Evolutionary conservation across 2,329 filamentous ascomycete genomes (phyloP).

Genomic region (Bipolaris sorokiniana): DNA sequence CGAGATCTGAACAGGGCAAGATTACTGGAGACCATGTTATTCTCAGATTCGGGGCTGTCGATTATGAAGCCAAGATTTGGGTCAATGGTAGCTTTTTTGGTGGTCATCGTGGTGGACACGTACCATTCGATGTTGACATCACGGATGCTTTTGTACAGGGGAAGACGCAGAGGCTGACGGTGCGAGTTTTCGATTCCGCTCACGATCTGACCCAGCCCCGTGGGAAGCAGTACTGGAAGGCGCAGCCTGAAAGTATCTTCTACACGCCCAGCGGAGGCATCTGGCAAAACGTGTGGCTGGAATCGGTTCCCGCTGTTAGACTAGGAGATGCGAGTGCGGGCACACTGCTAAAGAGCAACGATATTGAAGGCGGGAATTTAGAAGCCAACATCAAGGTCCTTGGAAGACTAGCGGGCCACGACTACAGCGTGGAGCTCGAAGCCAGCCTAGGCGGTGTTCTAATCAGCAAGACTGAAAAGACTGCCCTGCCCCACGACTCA

Average conservation of each 20-base stretch:
- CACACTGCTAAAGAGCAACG: slow-evolving; percentile 62
- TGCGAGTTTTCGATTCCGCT: slow-evolving; percentile 68
- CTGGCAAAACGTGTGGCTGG: slow-evolving; percentile 65
- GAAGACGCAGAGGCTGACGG: slow-evolving; percentile 51
- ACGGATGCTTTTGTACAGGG: slow-evolving; percentile 53
- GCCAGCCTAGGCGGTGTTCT: slow-evolving; percentile 57
- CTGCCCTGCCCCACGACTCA: slow-evolving; percentile 57
- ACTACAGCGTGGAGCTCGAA: slow-evolving; percentile 61
- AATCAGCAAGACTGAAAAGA: slow-evolving; percentile 54
- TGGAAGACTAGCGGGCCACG: slow-evolving; percentile 56
- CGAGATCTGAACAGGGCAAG: slow-evolving; percentile 55
- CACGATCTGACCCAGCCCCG: slow-evolving; percentile 69
- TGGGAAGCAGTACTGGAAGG: slow-evolving; percentile 71
- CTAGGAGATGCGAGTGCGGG: slow-evolving; percentile 64
- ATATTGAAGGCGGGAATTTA: slow-evolving; percentile 60
- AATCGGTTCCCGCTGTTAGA: slow-evolving; percentile 60
- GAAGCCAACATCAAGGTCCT: slow-evolving; percentile 59
- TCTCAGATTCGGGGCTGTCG: slow-evolving; percentile 66
- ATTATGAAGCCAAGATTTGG: slow-evolving; percentile 66
- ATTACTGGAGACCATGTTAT: slow-evolving; percentile 52
- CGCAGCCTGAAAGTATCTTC: slow-evolving; percentile 66
- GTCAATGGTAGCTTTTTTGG: slow-evolving; percentile 61
- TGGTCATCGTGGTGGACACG: slow-evolving; percentile 64
- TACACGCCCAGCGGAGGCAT: slow-evolving; percentile 65
- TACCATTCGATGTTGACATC: slow-evolving; percentile 63